Evolutionary conservation across 108 stramenopile species (phyloP), one percentile per base, ranked within the genome.

Genomic region (Cyclotella atomus): DNA sequence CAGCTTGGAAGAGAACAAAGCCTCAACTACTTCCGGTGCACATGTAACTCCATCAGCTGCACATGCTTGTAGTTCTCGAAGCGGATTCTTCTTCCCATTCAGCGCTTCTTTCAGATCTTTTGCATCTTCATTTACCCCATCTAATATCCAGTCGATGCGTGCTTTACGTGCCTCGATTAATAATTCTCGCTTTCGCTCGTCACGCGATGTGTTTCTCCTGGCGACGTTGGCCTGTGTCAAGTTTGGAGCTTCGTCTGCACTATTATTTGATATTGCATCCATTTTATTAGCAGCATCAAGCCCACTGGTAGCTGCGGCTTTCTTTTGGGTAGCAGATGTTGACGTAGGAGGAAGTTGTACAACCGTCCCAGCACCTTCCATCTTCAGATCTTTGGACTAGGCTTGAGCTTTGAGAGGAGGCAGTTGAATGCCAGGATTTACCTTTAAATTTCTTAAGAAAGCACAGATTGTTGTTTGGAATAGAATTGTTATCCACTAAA

Each of bases 141-240:
- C 44, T 24, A 73, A 77, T 24, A 91, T 80, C 93, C 93, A 94
- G 21, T 79, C 68, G 15, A 89, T 57, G 10, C 93, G 86, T 53
- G 85, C 73, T 6, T 61, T 61, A 24, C 93, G 81, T 5, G 93
- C 90, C 49, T 90, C 77, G 14, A 84, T 9, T 38, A 94, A 69
- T 21, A 94, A 68, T 61, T 86, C 76, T n/a, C 77, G 70, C 63
- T 90, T 90, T 10, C 93, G 87, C 19, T 84, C 80, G 24, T 77
- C 64, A 30, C 79, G 83, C 10, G 82, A 87, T 16, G 88, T 23
- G 49, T 47, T 70, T 52, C 79, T 28, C 25, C 15, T 35, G 12
- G 30, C 62, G 30, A 73, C 64, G 41, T 73, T 70, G 50, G 62
- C 53, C 38, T 49, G 41, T 21, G 66, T 45, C 16, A 34, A 1